Evolutionary conservation across 2,329 filamentous ascomycete genomes (phyloP), one percentile per base, ranked within the genome.

Genomic region (Fusarium newnesense): DNA sequence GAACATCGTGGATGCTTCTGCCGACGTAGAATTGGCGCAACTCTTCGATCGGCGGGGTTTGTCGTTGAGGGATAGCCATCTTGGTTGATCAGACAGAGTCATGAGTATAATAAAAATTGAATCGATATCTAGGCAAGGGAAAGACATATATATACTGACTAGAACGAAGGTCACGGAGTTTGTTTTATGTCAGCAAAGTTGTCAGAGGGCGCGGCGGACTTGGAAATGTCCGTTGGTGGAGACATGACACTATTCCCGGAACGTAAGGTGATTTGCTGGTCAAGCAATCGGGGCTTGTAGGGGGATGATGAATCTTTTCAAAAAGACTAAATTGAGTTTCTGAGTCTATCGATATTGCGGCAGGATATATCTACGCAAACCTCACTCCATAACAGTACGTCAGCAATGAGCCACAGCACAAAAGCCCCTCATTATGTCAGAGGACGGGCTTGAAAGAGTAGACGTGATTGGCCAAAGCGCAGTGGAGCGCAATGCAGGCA

Each of bases 1-100:
- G 86, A 0, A 91, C 71, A 9, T 78, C 58, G 0, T 64, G 16
- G 1, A 80, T 70, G n/a, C 47, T 49, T 18, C 75, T 79, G 8
- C 79, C 78, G 0, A 81, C 40, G 9, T 80, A 80, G 4, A 75
- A 79, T 7, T 72, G n/a, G 3, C 69, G 59, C 7, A 81, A 43
- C 2, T 73, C 64, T 0, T 78, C 61, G 0, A 59, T 2, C 1
- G 56, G 39, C 7, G 77, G 75, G 2, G 47, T 42, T 2, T 21
- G 56, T 12, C 76, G 47, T 30, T 79, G 78, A 2, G 79, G 77
- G 11, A 75, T 11, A 4, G 61, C 13, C 78, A 79, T 79, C 1
- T 4, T 34, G 9, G 2, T 16, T 4, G 5, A 7, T n/a, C 2
- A 21, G 11, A 4, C 4, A 18, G 11, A 37, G 1, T 34, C 11